Base-by-base conservation (phyloP, 345 rosid genomes). In the Bretschneidera sinensis region DNA sequence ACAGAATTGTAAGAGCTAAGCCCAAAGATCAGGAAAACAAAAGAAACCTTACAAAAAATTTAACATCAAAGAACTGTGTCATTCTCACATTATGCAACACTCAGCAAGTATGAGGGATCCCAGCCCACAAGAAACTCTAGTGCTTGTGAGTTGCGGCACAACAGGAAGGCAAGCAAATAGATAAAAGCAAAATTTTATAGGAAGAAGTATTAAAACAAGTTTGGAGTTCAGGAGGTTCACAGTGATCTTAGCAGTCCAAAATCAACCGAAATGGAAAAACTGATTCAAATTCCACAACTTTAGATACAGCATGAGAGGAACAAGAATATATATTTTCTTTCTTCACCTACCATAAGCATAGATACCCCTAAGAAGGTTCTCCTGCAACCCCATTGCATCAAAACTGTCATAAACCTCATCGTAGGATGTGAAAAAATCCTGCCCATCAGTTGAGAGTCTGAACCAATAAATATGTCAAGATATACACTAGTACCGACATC, bases 371-470 rank as follows among this genome's bases (percentile, higher is more conserved):
- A 92, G 75, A 71, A 89, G 97, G 70, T 89, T 85, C 49, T 86
- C 84, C 54, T 77, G 86, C 77, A 92, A 52, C 5, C 85, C 96
- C 98, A 92, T 92, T 1, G 84, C 61, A 73, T 89, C 98, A 74
- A 92, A 92, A 61, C 78, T 86, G 17, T 92, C 98, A 49, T 78
- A 76, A 43, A 82, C 91, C 64, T 92, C 98, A 39, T 92, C 98
- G 72, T 82, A 92, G 8, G 75, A 47, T 10, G 95, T 85, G 79
- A 85, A 89, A 60, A 87, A 92, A 1, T 92, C 95, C 50, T 78
- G 79, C 9, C 74, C 83, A 11, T 85, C 95, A 21, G 59, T 60
- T 25, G 78, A 56, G 21, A 81, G 81, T 28, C 95, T 85, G 72
- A 72, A 74, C 17, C n/a, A 54, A 48, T 7, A 8, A 23, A 21